Evolutionary conservation across 164 flowering plant genomes (phyloP), one percentile per base, ranked within the genome.

Genomic region (Aristolochia californica): DNA sequence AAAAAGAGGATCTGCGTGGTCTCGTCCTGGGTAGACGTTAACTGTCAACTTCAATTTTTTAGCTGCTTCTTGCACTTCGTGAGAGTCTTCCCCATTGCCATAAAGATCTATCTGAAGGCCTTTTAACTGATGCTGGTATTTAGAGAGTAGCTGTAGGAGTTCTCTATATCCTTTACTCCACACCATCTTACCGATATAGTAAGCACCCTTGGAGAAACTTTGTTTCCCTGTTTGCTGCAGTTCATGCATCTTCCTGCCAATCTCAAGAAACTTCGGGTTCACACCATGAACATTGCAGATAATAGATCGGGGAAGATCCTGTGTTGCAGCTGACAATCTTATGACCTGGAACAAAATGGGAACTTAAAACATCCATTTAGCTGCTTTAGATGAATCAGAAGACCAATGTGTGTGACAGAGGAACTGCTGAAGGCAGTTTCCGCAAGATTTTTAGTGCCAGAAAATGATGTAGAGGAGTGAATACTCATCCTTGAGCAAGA

Each of bases 171-270:
- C 97, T 76, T 90, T 90, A 77, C 73, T 82, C 97, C 97, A 90
- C 38, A 90, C 75, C 99, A 87, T 90, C 70, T 94, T 94, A n/a
- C 97, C 97, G 28, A 90, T 94, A 60, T 83, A 94, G 74, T 94
- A 94, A 12, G 84, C 84, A 48, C 91, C 93, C 72, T 83, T 85
- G 12, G 74, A 62, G 61, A 86, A 88, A 23, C 84, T 74, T 43
- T 66, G 79, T 10, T 55, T 28, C 48, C 80, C 87, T 53, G 62
- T 63, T 58, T 72, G 64, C 53, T 73, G 82, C 53, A 70, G 74
- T 64, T 85, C 83, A 61, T 63, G 77, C 69, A 75, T 87, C 66
- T 67, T 79, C 80, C 63, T 67, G n/a, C 95, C 95, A 61, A 83
- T 81, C 66, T 85, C 90, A 34, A 56, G 59, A 22, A 56, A 56